Evolutionary conservation across 768 basidiomycete species (phyloP).

Genomic region (Sporobolomyces phaffii): DNA sequence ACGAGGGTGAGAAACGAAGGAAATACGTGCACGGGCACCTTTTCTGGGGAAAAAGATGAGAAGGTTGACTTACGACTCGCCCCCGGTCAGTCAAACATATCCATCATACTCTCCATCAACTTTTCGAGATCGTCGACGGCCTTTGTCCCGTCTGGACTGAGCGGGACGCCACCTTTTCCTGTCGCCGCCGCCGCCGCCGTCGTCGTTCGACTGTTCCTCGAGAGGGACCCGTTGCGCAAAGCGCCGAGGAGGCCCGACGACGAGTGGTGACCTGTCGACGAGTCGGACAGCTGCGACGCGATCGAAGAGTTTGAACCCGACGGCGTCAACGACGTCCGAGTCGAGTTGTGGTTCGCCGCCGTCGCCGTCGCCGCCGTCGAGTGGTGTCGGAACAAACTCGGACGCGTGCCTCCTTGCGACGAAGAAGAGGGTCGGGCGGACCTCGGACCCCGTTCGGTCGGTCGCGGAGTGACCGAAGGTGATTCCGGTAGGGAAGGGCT

Average conservation of each 20-base stretch:
- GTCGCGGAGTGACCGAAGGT: not conserved
- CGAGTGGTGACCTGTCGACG: not conserved
- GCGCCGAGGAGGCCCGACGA: not conserved
- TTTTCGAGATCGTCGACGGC: slow-evolving; percentile 28
- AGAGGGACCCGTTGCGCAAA: not conserved
- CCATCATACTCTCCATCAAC: slow-evolving; percentile 28
- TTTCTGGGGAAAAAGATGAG: too few relatives aligned
- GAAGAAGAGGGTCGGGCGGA: not conserved
- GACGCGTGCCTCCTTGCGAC: not conserved
- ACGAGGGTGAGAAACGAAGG: too few relatives aligned
- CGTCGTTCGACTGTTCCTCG: not conserved
- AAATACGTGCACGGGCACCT: too few relatives aligned
- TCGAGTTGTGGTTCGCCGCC: too few relatives aligned
- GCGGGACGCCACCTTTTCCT: too few relatives aligned
- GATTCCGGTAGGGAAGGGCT: not conserved
- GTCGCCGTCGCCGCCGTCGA: not conserved
- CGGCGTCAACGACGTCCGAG: not conserved
- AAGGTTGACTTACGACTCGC: too few relatives aligned
- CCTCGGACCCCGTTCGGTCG: not conserved
- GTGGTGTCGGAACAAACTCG: not conserved
- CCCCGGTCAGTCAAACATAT: slow-evolving; percentile 11
- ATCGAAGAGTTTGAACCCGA: not conserved
- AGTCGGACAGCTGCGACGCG: not conserved
- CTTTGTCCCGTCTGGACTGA: slow-evolving; percentile 19
- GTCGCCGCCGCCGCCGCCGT: not conserved